A percentile compares a stretch with the other conserved stretches of the same genome.
These are phyloP conservation scores for Mycena maculata DNA, from an alignment of 768 basidiomycete genomes.

Conservation along the genomic window DNA sequence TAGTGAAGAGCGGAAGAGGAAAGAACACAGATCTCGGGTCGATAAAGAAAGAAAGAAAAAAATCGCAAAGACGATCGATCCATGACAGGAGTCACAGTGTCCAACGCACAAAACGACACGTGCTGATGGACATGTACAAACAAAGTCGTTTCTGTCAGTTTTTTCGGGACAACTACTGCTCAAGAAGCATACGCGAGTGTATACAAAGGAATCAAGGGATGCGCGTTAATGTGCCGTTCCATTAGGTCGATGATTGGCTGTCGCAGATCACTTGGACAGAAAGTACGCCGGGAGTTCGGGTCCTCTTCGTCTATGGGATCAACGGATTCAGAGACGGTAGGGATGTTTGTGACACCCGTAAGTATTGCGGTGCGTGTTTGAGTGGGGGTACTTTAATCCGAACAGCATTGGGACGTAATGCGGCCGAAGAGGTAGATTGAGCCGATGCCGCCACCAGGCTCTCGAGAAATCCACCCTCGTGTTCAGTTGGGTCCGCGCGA, in stretches of 20 bases:
- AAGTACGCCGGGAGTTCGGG: neutral
- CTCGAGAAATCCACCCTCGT: conserved; percentile 1
- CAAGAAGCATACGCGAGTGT: no score
- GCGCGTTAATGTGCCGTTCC: neutral
- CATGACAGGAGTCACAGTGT: no score
- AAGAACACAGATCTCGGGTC: no score
- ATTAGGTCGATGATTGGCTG: conserved; percentile 16
- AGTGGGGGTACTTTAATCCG: neutral
- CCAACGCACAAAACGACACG: no score
- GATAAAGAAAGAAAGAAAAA: no score
- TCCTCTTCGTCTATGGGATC: neutral
- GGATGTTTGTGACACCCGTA: neutral
- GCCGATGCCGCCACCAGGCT: no score
- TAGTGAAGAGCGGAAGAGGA: no score
- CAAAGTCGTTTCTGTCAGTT: no score
- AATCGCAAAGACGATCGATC: no score
- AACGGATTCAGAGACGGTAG: neutral
- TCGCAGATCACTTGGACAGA: conserved; percentile 11
- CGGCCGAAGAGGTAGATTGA: neutral
- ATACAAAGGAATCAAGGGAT: conserved; percentile 21
- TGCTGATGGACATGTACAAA: no score
- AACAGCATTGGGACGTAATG: neutral
- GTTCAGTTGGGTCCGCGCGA: neutral
- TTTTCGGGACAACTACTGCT: no score
- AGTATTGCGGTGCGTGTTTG: neutral